Base-by-base conservation (phyloP, 352 stramenopile species). In the Phytophthora megakarya region DNA sequence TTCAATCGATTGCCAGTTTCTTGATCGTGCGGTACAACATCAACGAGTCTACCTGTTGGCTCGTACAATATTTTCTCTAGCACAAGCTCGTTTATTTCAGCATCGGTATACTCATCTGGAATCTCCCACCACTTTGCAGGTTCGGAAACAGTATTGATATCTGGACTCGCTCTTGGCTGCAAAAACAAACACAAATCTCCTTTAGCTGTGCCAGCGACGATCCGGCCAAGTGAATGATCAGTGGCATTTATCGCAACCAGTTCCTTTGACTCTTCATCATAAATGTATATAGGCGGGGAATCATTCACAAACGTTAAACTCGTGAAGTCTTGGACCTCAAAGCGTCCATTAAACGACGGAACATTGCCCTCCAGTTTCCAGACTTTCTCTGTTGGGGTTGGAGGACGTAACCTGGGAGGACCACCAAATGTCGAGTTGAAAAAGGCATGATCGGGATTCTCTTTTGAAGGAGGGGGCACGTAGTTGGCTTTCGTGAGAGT, bases 51-150 rank as follows among this genome's bases (percentile, higher is more conserved):
- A 9, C 68, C 83, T 3, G 68, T 86, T 7, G 79, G 72, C 37
- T 92, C 83, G 35, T 81, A 92, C 13, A 64, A 37, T 12, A 89
- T 74, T 44, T 82, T 82, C 47, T 92, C 78, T 2, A 90, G 52
- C 16, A 87, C 69, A 15, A 88, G 73, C 37, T 80, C 79, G 21
- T 85, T 85, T 45, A 90, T 83, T 40, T 90, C 77, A 4, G 69
- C 77, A 53, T 87, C 80, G 1, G 79, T 77, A 25, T 83, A 86
- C 50, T 84, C 78, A 19, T 88, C 80, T 1, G 83, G 80, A 33
- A 92, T 84, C 44, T 92, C 80, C 80, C 80, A 92, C 83, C 83
- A 92, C 42, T 90, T 90, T 3, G 72, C 75, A 11, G 80, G 80
- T 19, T 88, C 55, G 4, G 44, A 60, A 25, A 79, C 40, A 11